Conservation (phyloP, 1,284 basidiomycete genomes). For the Termitomyces sp. region DNA sequence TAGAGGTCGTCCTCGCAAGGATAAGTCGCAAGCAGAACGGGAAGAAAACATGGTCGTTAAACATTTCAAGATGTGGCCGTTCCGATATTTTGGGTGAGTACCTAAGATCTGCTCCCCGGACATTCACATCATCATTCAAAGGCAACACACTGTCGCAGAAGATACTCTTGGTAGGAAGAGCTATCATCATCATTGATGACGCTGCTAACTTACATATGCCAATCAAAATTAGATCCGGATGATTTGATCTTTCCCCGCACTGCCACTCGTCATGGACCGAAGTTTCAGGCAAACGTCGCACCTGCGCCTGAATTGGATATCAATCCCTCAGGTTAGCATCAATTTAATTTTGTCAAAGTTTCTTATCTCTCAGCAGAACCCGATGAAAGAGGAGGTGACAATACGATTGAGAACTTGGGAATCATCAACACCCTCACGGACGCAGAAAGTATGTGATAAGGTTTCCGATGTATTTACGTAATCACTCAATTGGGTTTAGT, state of each 20-base stretch:
- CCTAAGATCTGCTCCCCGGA: not conserved
- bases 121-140: slow-evolving; percentile 24
- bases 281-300: slow-evolving; percentile 74
- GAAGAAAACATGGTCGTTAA: slow-evolving; percentile 75
- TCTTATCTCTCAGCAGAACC: slow-evolving; percentile 27
- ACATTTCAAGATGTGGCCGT: slow-evolving; percentile 93
- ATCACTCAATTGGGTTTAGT: slow-evolving; percentile 29
- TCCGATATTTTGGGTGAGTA: slow-evolving; percentile 90
- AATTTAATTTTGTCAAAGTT: slow-evolving; percentile 1
- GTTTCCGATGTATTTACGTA: slow-evolving; percentile 19
- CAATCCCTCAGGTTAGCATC: slow-evolving; percentile 33
- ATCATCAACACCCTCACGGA: slow-evolving; percentile 56
- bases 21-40: slow-evolving; percentile 59
- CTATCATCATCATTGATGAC: not conserved
- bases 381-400: slow-evolving; percentile 69
- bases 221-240: slow-evolving; percentile 64
- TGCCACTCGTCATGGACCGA: slow-evolving; percentile 82
- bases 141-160: slow-evolving; percentile 85
- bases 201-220: slow-evolving; percentile 15
- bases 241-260: slow-evolving; percentile 93
- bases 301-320: slow-evolving; percentile 42
- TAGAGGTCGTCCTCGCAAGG: slow-evolving; percentile 70
- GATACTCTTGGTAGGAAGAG: slow-evolving; percentile 73
- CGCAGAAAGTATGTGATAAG: slow-evolving; percentile 49
- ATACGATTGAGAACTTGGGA: slow-evolving; percentile 68